Evolutionary conservation across 306 rosid species (phyloP).

Genomic region (Sesbania bispinosa): DNA sequence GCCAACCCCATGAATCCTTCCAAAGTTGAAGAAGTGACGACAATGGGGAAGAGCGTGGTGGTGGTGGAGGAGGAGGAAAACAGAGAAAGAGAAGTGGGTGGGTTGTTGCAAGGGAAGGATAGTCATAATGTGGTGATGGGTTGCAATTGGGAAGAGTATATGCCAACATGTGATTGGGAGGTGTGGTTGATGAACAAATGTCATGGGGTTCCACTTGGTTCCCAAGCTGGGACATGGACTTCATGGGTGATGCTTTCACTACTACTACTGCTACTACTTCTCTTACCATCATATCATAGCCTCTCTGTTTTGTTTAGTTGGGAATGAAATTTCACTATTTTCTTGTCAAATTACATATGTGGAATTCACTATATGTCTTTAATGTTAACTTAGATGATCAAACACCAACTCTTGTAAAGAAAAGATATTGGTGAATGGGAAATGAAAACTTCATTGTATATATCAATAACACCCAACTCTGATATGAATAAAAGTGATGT

Average conservation of each 20-base stretch:
- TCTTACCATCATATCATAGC: too few species aligned
- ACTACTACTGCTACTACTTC: too few species aligned
- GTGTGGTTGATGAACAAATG: constrained; percentile 61
- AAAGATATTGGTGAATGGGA: background rate
- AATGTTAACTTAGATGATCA: background rate
- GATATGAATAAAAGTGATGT: too few species aligned
- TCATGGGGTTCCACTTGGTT: constrained; percentile 64
- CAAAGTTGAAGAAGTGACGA: constrained; percentile 28
- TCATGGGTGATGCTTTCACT: constrained; percentile 37
- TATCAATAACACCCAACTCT: too few species aligned
- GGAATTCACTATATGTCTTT: background rate
- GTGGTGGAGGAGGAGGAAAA: constrained; percentile 18
- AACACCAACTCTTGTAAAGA: background rate
- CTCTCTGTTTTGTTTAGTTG: background rate
- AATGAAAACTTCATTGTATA: background rate
- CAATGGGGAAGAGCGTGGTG: background rate
- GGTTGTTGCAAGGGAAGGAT: background rate
- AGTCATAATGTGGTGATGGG: background rate
- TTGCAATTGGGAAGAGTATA: constrained; percentile 32
- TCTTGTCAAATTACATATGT: background rate
- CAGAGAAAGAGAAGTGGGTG: background rate
- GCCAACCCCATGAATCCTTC: background rate
- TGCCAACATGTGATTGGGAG: constrained; percentile 42
- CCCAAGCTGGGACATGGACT: constrained; percentile 63
- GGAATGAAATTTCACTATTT: background rate